Percentiles rank a stretch among this genome's conserved stretches.
Conservation (phyloP, 345 rosid species). For the Firmiana major region DNA sequence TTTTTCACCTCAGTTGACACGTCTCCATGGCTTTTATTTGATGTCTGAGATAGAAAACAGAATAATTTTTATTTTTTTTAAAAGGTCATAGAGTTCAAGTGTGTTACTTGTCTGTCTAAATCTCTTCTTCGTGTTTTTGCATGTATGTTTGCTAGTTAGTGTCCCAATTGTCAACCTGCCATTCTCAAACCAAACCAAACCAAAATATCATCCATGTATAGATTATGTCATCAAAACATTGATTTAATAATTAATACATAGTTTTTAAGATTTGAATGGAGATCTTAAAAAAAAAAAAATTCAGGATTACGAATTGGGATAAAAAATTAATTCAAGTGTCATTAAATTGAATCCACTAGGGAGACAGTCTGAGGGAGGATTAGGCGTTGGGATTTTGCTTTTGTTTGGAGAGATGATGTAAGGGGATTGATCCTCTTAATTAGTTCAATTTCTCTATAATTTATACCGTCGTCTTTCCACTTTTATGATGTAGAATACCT, state of each 20-base stretch:
- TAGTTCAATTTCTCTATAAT: not conserved
- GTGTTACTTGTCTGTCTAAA: not conserved
- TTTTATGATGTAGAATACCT: not conserved
- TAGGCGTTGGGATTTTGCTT: conserved; percentile 1
- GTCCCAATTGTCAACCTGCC: not conserved
- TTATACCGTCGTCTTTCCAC: not conserved
- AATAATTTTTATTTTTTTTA: too few species aligned
- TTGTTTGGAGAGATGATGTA: not conserved
- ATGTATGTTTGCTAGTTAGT: not conserved
- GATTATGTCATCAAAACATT: too few species aligned
- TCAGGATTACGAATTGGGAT: not conserved
- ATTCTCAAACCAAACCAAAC: not conserved
- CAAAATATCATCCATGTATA: too few species aligned
- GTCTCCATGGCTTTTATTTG: not conserved
- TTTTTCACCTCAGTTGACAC: not conserved
- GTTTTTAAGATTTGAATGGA: too few species aligned
- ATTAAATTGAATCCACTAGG: not conserved
- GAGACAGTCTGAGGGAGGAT: not conserved
- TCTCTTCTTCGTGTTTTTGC: not conserved
- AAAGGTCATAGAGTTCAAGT: not conserved
- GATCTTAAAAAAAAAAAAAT: not conserved
- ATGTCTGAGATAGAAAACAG: too few species aligned
- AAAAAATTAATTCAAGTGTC: not conserved
- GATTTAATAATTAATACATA: too few species aligned
- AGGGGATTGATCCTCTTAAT: too few species aligned